These are phyloP conservation scores for Suhomyces ambrosiae DNA, from an alignment of 1,139 yeast species.

Conservation along the genomic window DNA sequence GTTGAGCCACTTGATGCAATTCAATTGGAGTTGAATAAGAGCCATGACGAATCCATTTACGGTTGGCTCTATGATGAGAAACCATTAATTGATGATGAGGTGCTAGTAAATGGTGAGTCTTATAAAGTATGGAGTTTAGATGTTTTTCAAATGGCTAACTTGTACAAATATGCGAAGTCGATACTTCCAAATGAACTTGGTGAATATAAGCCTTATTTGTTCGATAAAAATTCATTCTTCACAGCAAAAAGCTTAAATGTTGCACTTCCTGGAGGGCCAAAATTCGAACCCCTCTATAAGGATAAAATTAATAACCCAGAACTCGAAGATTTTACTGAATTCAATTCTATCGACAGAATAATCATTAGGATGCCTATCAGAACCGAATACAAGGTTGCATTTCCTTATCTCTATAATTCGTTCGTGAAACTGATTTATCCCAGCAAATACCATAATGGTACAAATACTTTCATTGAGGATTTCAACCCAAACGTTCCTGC, in stretches of 20 bases:
- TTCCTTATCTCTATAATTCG: conserved; percentile 82
- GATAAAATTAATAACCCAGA: conserved; percentile 58
- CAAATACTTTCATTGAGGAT: conserved; percentile 46
- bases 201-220: conserved; percentile 53
- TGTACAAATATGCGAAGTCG: conserved; percentile 70
- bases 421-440: conserved; percentile 65
- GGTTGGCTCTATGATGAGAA: conserved; percentile 84
- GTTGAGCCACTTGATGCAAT: conserved; percentile 73
- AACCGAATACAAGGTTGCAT: conserved; percentile 85
- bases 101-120: conserved; percentile 70
- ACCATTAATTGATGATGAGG: conserved; percentile 64
- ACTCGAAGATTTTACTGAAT: conserved; percentile 81
- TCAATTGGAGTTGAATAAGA: conserved; percentile 60
- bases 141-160: conserved; percentile 61
- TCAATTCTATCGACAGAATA: conserved; percentile 83
- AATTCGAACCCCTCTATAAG: conserved; percentile 84
- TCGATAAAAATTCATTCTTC: conserved; percentile 75
- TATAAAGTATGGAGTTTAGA: conserved; percentile 73
- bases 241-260: conserved; percentile 89
- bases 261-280: conserved; percentile 94
- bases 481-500: conserved; percentile 55
- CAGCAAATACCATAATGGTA: conserved; percentile 65
- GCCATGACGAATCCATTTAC: conserved; percentile 57
- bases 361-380: conserved; percentile 75
- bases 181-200: conserved; percentile 60